phyloP scores from a whole-genome alignment of 2,329 filamentous ascomycete species.

The Colletotrichum sp. region DNA sequence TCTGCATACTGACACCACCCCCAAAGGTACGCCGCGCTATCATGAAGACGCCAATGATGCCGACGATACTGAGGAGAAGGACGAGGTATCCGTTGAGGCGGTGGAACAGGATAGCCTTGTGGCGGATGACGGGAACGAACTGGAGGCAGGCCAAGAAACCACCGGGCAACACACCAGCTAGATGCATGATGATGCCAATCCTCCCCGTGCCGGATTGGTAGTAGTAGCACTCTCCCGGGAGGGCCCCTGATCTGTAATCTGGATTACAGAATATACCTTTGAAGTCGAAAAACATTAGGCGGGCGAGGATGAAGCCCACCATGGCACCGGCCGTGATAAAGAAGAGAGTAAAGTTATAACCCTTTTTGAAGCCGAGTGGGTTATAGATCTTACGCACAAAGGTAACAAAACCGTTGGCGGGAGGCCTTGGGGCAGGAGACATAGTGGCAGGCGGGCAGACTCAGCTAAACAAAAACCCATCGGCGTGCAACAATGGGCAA shows the following conservation, averaged over 20 bases:
- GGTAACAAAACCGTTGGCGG: conserved; percentile 23
- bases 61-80: conserved; percentile 49
- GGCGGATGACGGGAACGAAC: conserved; percentile 52
- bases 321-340: conserved; percentile 51
- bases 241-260: conserved; percentile 20
- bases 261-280: conserved; percentile 38
- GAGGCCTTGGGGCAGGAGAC: conserved; percentile 4
- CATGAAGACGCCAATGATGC: conserved; percentile 57
- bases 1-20: conserved; percentile 56
- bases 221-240: conserved; percentile 44
- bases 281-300: conserved; percentile 52
- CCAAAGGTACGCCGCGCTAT: conserved; percentile 57
- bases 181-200: conserved; percentile 50
- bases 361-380: conserved; percentile 58
- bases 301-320: conserved; percentile 52
- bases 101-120: conserved; percentile 58
- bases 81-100: conserved; percentile 65
- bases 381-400: conserved; percentile 39
- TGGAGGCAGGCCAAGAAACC: conserved; percentile 49
- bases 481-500: neutral
- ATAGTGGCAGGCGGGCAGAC: neutral
- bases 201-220: conserved; percentile 30
- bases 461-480: neutral
- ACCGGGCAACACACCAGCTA: conserved; percentile 50
- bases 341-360: conserved; percentile 63